Evolutionary conservation across 2,329 filamentous ascomycete genomes (phyloP).

Genomic region (Pyricularia pennisetigena): DNA sequence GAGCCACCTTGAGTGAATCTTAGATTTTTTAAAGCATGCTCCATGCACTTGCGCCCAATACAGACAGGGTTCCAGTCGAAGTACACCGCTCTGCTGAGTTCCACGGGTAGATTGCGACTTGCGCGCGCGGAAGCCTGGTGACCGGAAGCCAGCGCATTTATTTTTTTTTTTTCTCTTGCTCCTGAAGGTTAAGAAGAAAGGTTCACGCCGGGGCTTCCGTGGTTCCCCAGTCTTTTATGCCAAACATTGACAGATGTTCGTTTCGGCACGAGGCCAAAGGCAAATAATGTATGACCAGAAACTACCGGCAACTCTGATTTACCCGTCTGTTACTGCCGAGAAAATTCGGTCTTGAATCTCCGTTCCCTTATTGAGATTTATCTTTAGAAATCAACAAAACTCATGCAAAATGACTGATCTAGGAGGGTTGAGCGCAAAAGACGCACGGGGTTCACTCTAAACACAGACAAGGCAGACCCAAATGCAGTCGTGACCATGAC

Average conservation of each 20-base stretch:
- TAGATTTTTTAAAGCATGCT: background rate
- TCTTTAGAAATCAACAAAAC: background rate
- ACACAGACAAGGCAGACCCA: background rate
- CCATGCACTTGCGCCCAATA: background rate
- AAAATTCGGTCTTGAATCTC: background rate
- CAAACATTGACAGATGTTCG: background rate
- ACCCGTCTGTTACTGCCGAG: conserved; percentile 14
- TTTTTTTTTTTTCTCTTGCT: background rate
- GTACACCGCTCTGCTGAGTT: background rate
- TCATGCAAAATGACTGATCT: background rate
- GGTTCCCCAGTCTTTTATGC: background rate
- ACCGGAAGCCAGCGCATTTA: background rate
- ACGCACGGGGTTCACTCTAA: background rate
- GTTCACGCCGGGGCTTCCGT: background rate
- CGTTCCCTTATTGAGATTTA: background rate
- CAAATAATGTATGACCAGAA: background rate
- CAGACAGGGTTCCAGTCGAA: background rate
- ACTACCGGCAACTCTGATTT: conserved; percentile 6
- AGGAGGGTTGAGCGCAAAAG: background rate
- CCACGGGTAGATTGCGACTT: background rate
- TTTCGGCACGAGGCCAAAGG: background rate
- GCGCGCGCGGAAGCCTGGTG: background rate
- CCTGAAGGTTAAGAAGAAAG: background rate
- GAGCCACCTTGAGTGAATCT: background rate
- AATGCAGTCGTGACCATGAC: background rate